These are phyloP conservation scores for Tetraselmis striata DNA, from an alignment of 139 green algal species.

Conservation along the genomic window DNA sequence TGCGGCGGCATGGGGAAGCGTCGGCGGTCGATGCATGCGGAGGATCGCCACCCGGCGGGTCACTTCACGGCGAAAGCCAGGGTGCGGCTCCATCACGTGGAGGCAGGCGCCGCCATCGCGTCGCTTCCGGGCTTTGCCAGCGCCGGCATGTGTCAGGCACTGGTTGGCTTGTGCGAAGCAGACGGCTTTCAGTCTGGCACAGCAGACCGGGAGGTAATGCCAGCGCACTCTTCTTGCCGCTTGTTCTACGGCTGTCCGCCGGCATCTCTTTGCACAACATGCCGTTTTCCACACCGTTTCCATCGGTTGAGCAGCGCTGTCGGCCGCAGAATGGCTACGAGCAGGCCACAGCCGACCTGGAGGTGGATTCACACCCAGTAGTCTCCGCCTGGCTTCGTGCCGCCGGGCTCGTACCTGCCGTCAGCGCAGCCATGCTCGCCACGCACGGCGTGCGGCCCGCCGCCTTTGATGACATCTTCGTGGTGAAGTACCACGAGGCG, in stretches of 20 bases:
- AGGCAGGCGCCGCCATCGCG: background rate
- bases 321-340: background rate
- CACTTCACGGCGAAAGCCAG: too few species aligned
- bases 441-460: background rate
- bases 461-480: background rate
- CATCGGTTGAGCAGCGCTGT: too few species aligned
- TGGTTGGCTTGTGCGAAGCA: background rate
- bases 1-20: too few species aligned
- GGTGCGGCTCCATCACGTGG: background rate
- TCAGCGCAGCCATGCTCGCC: background rate
- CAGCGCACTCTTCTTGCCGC: too few species aligned
- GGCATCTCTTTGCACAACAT: too few species aligned
- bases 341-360: background rate
- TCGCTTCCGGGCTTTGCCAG: background rate
- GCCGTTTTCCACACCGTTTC: too few species aligned
- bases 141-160: background rate
- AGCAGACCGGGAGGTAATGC: background rate
- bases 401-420: background rate
- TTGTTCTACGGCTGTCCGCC: too few species aligned
- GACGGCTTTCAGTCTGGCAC: background rate
- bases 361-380: background rate
- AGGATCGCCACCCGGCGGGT: too few species aligned
- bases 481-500: background rate
- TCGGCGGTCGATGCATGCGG: too few species aligned
- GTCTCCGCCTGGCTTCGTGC: background rate